Percentiles rank a stretch among this genome's conserved stretches.
Evolutionary conservation across 2,329 filamentous ascomycete genomes (phyloP).

Genomic region (Phaeosphaeriaceae sp.): DNA sequence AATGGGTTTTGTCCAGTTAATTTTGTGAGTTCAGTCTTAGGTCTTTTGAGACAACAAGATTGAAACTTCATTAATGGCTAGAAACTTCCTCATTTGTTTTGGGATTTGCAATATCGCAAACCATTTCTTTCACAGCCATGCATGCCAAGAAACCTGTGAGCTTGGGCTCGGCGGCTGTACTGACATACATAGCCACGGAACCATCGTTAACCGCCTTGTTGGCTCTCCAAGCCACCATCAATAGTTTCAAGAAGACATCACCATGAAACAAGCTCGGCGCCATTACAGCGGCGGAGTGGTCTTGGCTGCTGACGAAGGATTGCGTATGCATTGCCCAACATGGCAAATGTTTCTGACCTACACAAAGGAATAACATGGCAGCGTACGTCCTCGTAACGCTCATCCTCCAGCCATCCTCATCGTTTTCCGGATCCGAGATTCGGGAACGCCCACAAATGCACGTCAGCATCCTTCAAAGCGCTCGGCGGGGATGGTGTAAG

Average conservation of each 20-base stretch:
- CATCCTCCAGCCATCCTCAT: slow-evolving; percentile 1
- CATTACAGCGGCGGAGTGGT: slow-evolving; percentile 5
- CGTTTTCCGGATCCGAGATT: slow-evolving; percentile 4
- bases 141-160: slow-evolving; percentile 2
- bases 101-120: too few species aligned
- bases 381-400: slow-evolving; percentile 11
- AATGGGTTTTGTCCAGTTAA: too few species aligned
- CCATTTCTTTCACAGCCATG: background rate
- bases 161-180: slow-evolving; percentile 8
- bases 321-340: background rate
- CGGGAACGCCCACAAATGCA: slow-evolving; percentile 16
- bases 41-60: too few species aligned
- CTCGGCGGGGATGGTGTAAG: slow-evolving; percentile 12
- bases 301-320: background rate
- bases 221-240: slow-evolving; percentile 9
- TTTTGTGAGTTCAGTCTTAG: too few species aligned
- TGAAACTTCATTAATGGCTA: too few species aligned
- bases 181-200: slow-evolving; percentile 26
- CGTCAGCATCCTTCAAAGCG: slow-evolving; percentile 15
- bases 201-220: slow-evolving; percentile 15
- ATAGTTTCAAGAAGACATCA: slow-evolving; percentile 12
- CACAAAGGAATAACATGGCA: slow-evolving; percentile 10
- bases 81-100: too few species aligned
- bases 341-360: background rate
- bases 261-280: slow-evolving; percentile 17